These are phyloP conservation scores for Tolypocladium album DNA, from an alignment of 2,329 filamentous ascomycete species.

Conservation along the genomic window DNA sequence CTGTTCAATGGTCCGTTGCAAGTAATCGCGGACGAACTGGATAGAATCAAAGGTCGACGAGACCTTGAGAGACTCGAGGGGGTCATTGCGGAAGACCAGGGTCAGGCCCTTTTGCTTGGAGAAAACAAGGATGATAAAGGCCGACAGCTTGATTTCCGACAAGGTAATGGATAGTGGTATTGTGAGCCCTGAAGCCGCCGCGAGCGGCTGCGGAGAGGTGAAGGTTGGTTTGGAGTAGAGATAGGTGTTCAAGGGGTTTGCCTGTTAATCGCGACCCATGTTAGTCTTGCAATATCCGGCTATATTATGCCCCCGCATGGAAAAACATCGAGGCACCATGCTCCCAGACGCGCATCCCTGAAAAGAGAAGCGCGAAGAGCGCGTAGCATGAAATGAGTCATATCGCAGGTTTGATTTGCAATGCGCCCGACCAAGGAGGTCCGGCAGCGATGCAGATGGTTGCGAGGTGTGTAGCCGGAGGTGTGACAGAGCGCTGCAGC, in stretches of 20 bases:
- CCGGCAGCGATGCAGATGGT: neutral
- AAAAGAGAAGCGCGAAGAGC: neutral
- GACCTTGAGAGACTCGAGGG: slow-evolving; percentile 93
- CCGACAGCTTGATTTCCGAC: slow-evolving; percentile 89
- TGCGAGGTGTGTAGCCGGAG: neutral
- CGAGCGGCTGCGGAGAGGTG: slow-evolving; percentile 84
- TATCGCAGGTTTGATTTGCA: neutral
- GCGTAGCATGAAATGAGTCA: slow-evolving; percentile 1
- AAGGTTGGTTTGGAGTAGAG: slow-evolving; percentile 84
- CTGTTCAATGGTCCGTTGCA: slow-evolving; percentile 91
- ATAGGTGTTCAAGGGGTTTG: slow-evolving; percentile 94
- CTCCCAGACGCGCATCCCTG: neutral
- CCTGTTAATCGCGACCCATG: slow-evolving; percentile 41
- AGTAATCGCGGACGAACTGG: slow-evolving; percentile 92
- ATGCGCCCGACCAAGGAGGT: neutral
- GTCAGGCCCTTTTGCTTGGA: slow-evolving; percentile 96
- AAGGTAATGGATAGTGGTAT: slow-evolving; percentile 96
- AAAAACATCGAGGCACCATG: neutral
- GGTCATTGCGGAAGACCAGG: slow-evolving; percentile 94
- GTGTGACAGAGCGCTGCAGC: neutral
- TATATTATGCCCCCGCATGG: neutral
- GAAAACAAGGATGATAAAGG: slow-evolving; percentile 96
- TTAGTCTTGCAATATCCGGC: slow-evolving; percentile 28
- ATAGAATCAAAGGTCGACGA: slow-evolving; percentile 99
- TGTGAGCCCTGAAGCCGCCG: slow-evolving; percentile 82